Percentiles rank a stretch among this genome's conserved stretches.
Evolutionary conservation across 2,329 filamentous ascomycete genomes (phyloP).

Genomic region (Ophiostoma angusticollis): DNA sequence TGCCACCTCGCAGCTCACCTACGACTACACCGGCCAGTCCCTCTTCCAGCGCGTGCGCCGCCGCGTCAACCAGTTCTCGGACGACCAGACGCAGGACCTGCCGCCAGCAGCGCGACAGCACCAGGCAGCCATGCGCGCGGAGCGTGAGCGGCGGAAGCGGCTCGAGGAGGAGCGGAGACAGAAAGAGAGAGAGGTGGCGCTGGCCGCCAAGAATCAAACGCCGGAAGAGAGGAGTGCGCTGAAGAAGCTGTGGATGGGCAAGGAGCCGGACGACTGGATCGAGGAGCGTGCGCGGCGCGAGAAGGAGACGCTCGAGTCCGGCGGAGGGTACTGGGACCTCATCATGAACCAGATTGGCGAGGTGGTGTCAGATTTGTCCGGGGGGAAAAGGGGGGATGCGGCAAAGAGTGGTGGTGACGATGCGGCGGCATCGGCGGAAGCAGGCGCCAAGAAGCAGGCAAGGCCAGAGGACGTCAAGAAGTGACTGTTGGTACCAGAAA

Average conservation of each 20-base stretch:
- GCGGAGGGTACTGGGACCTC: conserved; percentile 42
- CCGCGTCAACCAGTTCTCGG: conserved; percentile 22
- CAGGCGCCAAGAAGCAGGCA: too few species aligned
- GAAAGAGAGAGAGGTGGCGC: not conserved
- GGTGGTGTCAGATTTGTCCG: conserved; percentile 22
- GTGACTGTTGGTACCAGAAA: too few species aligned
- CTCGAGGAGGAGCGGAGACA: not conserved
- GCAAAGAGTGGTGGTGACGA: conserved; percentile 5
- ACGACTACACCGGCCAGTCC: conserved; percentile 44
- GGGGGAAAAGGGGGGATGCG: conserved; percentile 15
- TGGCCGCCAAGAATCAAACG: not conserved
- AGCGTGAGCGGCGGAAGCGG: conserved; percentile 25
- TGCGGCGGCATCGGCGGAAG: not conserved
- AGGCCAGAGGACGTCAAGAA: conserved; percentile 4
- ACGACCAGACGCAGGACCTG: conserved; percentile 22
- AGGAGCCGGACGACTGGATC: conserved; percentile 37
- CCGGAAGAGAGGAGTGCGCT: conserved; percentile 15
- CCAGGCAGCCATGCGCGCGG: conserved; percentile 34
- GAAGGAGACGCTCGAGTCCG: conserved; percentile 39
- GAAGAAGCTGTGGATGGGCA: conserved; percentile 45
- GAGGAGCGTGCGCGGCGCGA: conserved; percentile 27
- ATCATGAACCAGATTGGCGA: conserved; percentile 46
- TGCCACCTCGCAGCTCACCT: conserved; percentile 40
- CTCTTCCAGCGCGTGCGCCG: conserved; percentile 34
- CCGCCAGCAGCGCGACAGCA: conserved; percentile 40